Conservation (phyloP, 768 basidiomycete species). For the Mycena rebaudengoi region DNA sequence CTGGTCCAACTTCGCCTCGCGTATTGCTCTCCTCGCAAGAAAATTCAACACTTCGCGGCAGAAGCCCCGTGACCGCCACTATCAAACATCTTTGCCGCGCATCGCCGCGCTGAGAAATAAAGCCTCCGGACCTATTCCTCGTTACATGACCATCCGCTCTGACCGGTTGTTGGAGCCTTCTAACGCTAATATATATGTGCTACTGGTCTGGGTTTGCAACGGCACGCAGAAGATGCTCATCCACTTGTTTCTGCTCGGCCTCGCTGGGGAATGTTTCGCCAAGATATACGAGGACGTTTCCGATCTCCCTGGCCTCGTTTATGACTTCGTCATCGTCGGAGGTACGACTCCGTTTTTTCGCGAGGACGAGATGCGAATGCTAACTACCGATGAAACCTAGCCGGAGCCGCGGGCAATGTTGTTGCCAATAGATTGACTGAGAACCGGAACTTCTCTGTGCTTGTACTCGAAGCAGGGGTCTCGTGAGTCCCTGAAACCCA, state of each 20-base stretch:
- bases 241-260: not conserved
- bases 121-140: conserved; percentile 3
- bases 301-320: conserved; percentile 19
- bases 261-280: not conserved
- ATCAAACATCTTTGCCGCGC: conserved; percentile 5
- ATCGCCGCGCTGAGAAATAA: conserved; percentile 3
- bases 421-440: conserved; percentile 37
- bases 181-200: not conserved
- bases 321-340: conserved; percentile 43
- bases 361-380: not conserved
- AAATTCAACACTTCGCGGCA: not conserved
- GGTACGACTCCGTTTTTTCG: conserved; percentile 24
- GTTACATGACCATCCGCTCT: conserved; percentile 10
- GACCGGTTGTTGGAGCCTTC: conserved; percentile 7
- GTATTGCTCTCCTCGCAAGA: conserved; percentile 4
- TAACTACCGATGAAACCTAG: not conserved
- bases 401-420: conserved; percentile 40
- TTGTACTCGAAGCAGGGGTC: conserved; percentile 35
- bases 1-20: conserved; percentile 1
- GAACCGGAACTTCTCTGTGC: conserved; percentile 28
- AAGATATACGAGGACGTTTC: conserved; percentile 13
- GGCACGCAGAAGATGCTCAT: not conserved
- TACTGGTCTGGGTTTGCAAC: not conserved
- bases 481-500: conserved; percentile 16
- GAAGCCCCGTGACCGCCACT: not conserved